phyloP scores from a whole-genome alignment of 768 basidiomycete species.

The Boletus subcaerulescens region DNA sequence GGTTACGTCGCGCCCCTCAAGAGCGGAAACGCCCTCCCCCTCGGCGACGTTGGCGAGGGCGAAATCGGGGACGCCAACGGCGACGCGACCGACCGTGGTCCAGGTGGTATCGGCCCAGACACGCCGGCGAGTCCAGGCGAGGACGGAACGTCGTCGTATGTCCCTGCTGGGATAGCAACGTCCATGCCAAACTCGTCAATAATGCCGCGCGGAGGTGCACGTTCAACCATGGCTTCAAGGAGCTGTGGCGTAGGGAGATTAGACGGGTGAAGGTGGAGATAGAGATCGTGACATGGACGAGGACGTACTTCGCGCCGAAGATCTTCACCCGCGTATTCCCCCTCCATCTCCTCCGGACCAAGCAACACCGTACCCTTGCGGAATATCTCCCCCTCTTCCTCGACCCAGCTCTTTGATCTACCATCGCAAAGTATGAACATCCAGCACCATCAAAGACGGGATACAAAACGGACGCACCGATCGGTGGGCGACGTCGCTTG shows the following conservation, averaged over 20 bases:
- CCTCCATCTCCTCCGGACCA: slow-evolving; percentile 84
- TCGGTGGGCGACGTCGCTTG: slow-evolving; percentile 38
- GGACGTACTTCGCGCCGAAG: slow-evolving; percentile 68
- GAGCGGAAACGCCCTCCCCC: slow-evolving; percentile 11
- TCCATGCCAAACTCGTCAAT: slow-evolving; percentile 59
- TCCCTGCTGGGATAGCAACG: slow-evolving; percentile 3
- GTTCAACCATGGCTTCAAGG: slow-evolving; percentile 81
- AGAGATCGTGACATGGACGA: not conserved
- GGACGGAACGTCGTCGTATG: slow-evolving; percentile 17
- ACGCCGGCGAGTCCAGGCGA: not conserved
- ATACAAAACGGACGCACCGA: slow-evolving; percentile 40
- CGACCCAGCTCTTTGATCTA: slow-evolving; percentile 79
- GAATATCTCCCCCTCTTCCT: slow-evolving; percentile 96
- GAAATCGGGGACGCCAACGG: not conserved
- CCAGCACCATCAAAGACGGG: not conserved
- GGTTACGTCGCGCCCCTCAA: not conserved
- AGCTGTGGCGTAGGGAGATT: slow-evolving; percentile 46
- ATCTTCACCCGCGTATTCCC: slow-evolving; percentile 86
- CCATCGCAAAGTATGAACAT: not conserved
- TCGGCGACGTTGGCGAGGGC: slow-evolving; percentile 18
- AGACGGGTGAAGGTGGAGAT: too few species aligned
- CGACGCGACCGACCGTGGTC: not conserved
- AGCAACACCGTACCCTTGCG: slow-evolving; percentile 82
- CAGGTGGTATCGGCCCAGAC: not conserved
- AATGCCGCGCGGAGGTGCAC: slow-evolving; percentile 73